Conservation (phyloP, 352 stramenopile genomes). For the Blastocystis sp. region DNA sequence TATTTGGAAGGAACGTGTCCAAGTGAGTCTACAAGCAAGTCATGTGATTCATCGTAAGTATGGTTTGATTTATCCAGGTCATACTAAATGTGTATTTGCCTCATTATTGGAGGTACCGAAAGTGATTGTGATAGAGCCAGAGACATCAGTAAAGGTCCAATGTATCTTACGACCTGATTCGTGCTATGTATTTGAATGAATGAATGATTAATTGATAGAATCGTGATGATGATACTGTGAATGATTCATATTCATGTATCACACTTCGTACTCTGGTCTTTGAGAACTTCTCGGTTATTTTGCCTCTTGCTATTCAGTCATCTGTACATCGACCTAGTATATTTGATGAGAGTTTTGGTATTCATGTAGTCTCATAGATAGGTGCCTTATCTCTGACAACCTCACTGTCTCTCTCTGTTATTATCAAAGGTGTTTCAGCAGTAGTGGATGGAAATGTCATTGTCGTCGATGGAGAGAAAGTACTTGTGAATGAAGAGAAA, state of each 20-base stretch:
- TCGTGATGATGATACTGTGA: neutral
- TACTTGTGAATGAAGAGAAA: slow-evolving; percentile 11
- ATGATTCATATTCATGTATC: neutral
- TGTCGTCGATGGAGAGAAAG: neutral
- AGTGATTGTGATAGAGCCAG: slow-evolving; percentile 34
- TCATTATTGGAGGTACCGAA: slow-evolving; percentile 19
- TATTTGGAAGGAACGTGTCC: slow-evolving; percentile 21
- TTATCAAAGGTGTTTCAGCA: slow-evolving; percentile 16
- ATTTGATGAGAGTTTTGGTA: neutral
- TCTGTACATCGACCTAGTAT: neutral
- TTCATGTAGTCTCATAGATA: neutral
- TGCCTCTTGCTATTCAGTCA: slow-evolving; percentile 36
- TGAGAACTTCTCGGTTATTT: neutral
- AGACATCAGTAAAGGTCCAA: neutral
- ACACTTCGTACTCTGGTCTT: neutral
- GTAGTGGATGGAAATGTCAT: slow-evolving; percentile 42
- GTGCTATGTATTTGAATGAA: neutral
- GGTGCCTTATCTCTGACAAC: neutral
- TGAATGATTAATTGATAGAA: neutral
- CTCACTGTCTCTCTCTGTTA: slow-evolving; percentile 21
- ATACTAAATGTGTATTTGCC: neutral
- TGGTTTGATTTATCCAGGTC: neutral
- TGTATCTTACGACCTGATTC: neutral
- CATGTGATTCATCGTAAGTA: neutral
- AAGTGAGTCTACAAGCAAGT: neutral